phyloP scores from a whole-genome alignment of 2,329 filamentous ascomycete genomes.

The Xylaria sp. region DNA sequence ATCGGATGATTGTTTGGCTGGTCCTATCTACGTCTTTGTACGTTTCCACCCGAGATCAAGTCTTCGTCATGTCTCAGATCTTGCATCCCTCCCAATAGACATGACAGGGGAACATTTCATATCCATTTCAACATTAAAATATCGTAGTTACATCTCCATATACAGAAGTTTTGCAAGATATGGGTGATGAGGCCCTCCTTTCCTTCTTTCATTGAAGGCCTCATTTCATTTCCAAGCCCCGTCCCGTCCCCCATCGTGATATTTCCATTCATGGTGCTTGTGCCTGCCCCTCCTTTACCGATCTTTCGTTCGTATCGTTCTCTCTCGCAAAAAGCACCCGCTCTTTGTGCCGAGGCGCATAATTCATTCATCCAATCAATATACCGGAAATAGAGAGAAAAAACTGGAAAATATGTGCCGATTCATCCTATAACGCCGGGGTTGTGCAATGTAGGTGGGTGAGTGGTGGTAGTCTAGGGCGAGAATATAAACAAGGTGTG shows the following conservation, averaged over 20 bases:
- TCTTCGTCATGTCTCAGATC: constrained; percentile 9
- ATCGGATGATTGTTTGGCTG: background rate
- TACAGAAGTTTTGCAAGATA: constrained; percentile 22
- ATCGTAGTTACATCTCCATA: constrained; percentile 32
- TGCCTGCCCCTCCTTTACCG: background rate
- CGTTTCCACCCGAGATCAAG: background rate
- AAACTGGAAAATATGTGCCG: constrained; percentile 21
- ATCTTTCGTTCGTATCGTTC: constrained; percentile 2
- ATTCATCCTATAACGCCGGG: constrained; percentile 44
- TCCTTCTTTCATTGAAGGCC: constrained; percentile 4
- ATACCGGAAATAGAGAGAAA: constrained; percentile 19
- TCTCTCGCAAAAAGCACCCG: constrained; percentile 2
- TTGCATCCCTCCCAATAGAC: background rate
- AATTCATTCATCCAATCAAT: constrained; percentile 5
- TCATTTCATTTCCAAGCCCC: background rate
- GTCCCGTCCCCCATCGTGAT: constrained; percentile 27
- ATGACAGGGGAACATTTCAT: constrained; percentile 7
- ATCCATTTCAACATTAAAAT: constrained; percentile 32
- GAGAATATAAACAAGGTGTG: constrained; percentile 38
- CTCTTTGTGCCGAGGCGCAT: background rate
- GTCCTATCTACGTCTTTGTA: constrained; percentile 22
- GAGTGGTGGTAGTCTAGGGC: constrained; percentile 31
- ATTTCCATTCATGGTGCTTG: constrained; percentile 16
- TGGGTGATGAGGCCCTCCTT: constrained; percentile 1
- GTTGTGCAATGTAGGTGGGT: constrained; percentile 37